Evolutionary conservation across 768 basidiomycete species (phyloP), one percentile per base, ranked within the genome.

Genomic region (Melanogaster broomeanus): DNA sequence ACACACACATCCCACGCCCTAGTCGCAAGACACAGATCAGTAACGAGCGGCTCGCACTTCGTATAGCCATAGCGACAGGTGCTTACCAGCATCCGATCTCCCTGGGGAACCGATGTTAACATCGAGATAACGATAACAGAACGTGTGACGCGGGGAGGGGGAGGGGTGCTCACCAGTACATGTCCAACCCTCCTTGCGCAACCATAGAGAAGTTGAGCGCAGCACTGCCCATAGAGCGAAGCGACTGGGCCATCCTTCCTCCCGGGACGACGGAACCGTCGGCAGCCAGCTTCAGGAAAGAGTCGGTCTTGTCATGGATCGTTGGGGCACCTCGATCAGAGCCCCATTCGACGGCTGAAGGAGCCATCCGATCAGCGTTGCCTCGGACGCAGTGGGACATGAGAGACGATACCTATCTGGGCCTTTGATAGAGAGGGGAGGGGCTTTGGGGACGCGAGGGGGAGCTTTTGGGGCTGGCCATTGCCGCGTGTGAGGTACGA

Each of bases 1-100:
- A 81, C 83, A 59, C 87, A 92, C 38, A 95, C 88, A 68, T 95
- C 90, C 93, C 92, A 95, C 13, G 88, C 83, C 77, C 78, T 81
- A 22, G 19, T 30, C 37, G 24, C 18, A 25, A 43, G 5, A 22
- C 27, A 18, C 19, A 42, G 12, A 10, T 51, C 52, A 48, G 50
- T 30, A 19, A 44, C 28, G 6, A 12, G 21, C 31, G 19, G 25
- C 37, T 4, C 27, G 11, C 24, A 38, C 18, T 42, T 33, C n/a
- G n/a, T n/a, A n/a, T n/a, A n/a, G 25, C 45, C 18, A n/a, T 18
- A 30, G 6, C 19, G 7, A 25, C 34, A 42, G 6, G 18, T 8
- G 67, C 80, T 66, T 63, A 77, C 82, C 82, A 81, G 64, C 81
- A 83, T 21, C 93, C 93, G 55, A 94, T 87, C 68, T 93, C 90